A percentile compares a stretch with the other conserved stretches of the same genome.
Conservation (phyloP, 805 yeast genomes). For the Candida endomychidarum region DNA sequence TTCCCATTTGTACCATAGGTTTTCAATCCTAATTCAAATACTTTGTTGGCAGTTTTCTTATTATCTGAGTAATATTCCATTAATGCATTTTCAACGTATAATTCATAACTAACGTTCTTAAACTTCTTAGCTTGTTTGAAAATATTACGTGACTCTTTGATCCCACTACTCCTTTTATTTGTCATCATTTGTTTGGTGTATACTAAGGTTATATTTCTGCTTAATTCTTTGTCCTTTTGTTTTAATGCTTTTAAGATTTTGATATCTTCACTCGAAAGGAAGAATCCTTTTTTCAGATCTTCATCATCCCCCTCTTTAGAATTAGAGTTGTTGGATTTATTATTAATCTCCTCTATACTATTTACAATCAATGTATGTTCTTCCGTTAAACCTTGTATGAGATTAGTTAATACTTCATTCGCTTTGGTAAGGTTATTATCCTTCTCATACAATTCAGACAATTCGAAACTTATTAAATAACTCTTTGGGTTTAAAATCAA, state of each 20-base stretch:
- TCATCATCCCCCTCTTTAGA: conserved; percentile 23
- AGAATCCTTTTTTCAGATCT: conserved; percentile 11
- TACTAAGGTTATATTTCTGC: conserved; percentile 55
- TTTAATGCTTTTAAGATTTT: conserved; percentile 20
- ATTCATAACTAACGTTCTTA: conserved; percentile 63
- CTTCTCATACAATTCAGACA: conserved; percentile 70
- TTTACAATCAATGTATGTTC: conserved; percentile 31
- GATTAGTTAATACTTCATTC: conserved; percentile 46
- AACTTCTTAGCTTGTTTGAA: conserved; percentile 64
- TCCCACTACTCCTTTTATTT: conserved; percentile 64
- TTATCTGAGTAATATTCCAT: conserved; percentile 74
- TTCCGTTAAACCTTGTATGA: conserved; percentile 47
- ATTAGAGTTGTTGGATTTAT: conserved; percentile 10
- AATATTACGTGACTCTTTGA: conserved; percentile 68
- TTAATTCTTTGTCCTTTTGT: conserved; percentile 23
- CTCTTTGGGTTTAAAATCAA: conserved; percentile 68
- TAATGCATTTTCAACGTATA: conserved; percentile 78
- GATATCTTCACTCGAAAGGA: conserved; percentile 23
- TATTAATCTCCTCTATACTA: conserved; percentile 23
- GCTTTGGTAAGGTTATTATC: conserved; percentile 52
- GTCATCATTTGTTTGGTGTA: conserved; percentile 72
- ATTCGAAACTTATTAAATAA: conserved; percentile 59
- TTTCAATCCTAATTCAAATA: conserved; percentile 78
- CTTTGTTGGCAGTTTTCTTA: conserved; percentile 65
- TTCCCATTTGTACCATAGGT: conserved; percentile 52